Base-by-base conservation (phyloP, 345 rosid genomes). In the Rubroshorea leprosula region DNA sequence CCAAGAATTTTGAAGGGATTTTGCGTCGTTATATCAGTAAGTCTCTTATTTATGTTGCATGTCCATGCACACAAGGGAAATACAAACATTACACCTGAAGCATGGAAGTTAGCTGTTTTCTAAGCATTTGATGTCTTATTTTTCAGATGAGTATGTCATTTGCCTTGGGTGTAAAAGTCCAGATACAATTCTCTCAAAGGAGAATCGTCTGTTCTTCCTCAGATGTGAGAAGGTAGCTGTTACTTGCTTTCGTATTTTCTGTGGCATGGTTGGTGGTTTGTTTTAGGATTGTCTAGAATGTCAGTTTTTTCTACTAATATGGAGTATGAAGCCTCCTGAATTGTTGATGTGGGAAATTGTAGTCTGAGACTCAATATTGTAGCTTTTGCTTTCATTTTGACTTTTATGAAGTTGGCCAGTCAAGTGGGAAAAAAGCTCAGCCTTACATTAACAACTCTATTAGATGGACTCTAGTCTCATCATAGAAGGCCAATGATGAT, bases 121-220 rank as follows among this genome's bases (percentile, higher is more conserved):
- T 52, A 20, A 31, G 51, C 14, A 45, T 6, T 1, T 21, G 15
- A 53, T 29, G 10, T 43, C 6, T 57, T 55, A 10, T 49, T 14
- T 57, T 55, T 14, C 69, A 78, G 83, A 76, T 58, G 73, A 76
- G 62, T 81, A 74, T 46, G 80, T 81, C 13, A 49, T 71, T 44
- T 78, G 78, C 64, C 51, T 57, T 70, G 62, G 74, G 57, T 81
- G 83, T 71, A 78, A 63, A 65, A 76, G 74, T 71, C 78, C 81
- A n/a, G 78, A 69, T 68, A 78, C 81, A 15, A 66, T 64, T 26
- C 72, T 78, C n/a, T 49, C 66, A 2, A 78, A 69, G 68, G 76
- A 65, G 57, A 76, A 59, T 59, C 64, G 64, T 57, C 63, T 69
- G 27, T 69, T 70, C 64, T 69, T 74, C 72, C 78, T 78, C 65